Percentiles rank a stretch among this genome's conserved stretches.
Conservation (phyloP, 805 yeast genomes). For the Lipomyces spencermartinsiae region DNA sequence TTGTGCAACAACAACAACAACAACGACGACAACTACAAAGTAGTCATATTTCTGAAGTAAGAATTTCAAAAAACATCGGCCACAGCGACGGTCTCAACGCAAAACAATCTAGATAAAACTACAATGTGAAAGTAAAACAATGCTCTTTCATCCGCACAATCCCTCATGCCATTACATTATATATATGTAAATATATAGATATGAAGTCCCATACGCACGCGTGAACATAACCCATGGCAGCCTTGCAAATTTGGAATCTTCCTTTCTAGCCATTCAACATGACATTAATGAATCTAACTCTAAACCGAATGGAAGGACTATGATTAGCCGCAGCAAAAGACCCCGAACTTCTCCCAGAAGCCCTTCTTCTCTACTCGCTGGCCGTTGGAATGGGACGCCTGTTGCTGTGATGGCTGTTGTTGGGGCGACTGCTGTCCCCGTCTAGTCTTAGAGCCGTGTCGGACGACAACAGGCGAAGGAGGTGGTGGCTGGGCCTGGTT, state of each 20-base stretch:
- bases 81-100: no score
- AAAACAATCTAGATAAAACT: constrained; percentile 12
- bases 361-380: constrained; percentile 42
- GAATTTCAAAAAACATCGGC: background rate
- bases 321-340: constrained; percentile 46
- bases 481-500: constrained; percentile 53
- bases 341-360: constrained; percentile 44
- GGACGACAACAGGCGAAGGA: constrained; percentile 46
- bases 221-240: background rate
- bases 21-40: background rate
- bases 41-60: background rate
- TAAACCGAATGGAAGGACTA: background rate
- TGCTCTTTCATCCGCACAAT: background rate
- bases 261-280: background rate
- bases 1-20: constrained; percentile 12
- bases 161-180: constrained; percentile 5
- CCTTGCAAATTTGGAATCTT: background rate
- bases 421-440: constrained; percentile 38
- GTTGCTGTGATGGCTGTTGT: constrained; percentile 35
- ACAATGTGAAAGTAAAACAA: background rate
- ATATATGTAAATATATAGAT: background rate
- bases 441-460: constrained; percentile 46
- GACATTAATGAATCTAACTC: background rate
- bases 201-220: background rate
- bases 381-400: constrained; percentile 21